These are phyloP conservation scores for Fusarium hainanense DNA, from an alignment of 2,329 filamentous ascomycete species.

Conservation along the genomic window DNA sequence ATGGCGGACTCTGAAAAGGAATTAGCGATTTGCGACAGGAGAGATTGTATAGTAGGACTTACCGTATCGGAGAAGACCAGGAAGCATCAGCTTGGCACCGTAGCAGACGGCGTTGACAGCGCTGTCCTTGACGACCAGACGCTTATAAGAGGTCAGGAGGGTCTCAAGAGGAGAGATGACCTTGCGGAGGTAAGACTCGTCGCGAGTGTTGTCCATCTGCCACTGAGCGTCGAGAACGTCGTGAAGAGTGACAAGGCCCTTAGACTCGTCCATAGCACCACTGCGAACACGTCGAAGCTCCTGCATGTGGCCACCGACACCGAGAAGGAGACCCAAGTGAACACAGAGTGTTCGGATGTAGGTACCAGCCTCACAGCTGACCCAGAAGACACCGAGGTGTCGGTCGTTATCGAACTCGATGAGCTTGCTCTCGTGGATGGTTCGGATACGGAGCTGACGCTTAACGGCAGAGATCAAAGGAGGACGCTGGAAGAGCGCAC, in stretches of 20 bases:
- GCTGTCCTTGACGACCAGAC: constrained; percentile 90
- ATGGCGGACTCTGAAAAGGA: constrained; percentile 77
- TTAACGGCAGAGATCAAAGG: constrained; percentile 98
- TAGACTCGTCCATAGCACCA: constrained; percentile 93
- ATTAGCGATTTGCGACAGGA: constrained; percentile 44
- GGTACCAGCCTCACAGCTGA: constrained; percentile 95
- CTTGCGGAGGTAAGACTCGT: constrained; percentile 90
- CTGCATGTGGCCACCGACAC: constrained; percentile 98
- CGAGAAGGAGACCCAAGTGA: constrained; percentile 79
- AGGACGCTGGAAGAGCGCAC: constrained; percentile 90
- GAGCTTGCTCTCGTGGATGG: constrained; percentile 96
- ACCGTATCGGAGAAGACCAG: constrained; percentile 92
- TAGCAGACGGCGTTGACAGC: constrained; percentile 96
- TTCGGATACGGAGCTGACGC: constrained; percentile 97
- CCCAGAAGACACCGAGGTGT: constrained; percentile 98
- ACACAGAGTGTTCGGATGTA: constrained; percentile 99
- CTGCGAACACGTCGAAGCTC: constrained; percentile 93
- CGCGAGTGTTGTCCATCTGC: constrained; percentile 93
- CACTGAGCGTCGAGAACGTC: constrained; percentile 90
- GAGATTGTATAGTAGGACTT: constrained; percentile 50
- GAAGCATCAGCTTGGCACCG: constrained; percentile 98
- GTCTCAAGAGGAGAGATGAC: constrained; percentile 95
- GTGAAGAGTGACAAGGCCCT: constrained; percentile 91
- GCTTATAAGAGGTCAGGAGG: constrained; percentile 92
- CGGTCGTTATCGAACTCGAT: constrained; percentile 99